Base-by-base conservation (phyloP, 2,329 filamentous ascomycete genomes). In the Talaromyces sp. region DNA sequence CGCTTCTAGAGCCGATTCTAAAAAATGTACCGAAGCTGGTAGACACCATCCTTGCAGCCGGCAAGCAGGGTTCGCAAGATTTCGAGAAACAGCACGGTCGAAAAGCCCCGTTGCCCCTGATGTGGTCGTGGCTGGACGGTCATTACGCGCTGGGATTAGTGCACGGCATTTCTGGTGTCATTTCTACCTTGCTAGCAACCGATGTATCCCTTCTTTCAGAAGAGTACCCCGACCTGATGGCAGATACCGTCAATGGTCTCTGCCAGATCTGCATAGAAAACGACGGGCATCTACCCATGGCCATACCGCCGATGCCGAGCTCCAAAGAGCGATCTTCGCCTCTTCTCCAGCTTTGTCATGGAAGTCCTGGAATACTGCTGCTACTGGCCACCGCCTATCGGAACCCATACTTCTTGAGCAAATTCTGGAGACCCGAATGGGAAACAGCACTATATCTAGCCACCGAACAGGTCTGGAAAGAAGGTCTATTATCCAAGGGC, bases 331-430 rank as follows among this genome's bases (percentile, higher is more conserved):
- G 65, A 33, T 25, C 62, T 13, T 72, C 70, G 1, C 70, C 71
- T 42, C 70, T 78, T 11, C 72, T 78, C 1, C 77, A 79, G 52
- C 67, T 78, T 36, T 79, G 77, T 36, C 77, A 79, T 59, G 77
- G 77, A 2, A 70, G 71, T 17, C 77, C 77, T 1, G 75, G 74
- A 0, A 63, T 77, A 4, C 65, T 79, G 6, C 60, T 75, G 17
- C 69, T 78, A 5, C 61, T 79, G 25, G 70, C 69, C 1, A 66
- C 69, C 15, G 73, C 73, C 19, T 67, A 73, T 57, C 71, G 70
- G 36, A 71, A 72, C 39, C 28, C 47, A 1, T 22, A 59, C 6
- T 51, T 78, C n/a, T 63, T 68, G 25, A 55, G 59, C 22, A 62
- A 65, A 9, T 68, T 69, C 57, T 78, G 75, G 76, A 65, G 69